phyloP scores from a whole-genome alignment of 768 basidiomycete genomes.

The Tulasnella sp. region DNA sequence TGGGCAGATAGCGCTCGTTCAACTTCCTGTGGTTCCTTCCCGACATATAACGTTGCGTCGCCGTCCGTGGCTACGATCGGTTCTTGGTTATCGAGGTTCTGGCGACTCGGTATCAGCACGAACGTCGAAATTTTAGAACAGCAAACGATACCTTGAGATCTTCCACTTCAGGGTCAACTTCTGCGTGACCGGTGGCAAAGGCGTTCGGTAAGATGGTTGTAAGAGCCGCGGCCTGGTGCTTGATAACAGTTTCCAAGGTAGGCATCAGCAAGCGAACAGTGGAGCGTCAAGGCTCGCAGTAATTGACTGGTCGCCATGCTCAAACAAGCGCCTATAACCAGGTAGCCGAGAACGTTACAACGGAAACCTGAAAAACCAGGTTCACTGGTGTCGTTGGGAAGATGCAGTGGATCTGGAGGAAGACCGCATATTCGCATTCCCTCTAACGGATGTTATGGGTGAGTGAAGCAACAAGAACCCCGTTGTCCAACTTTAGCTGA shows the following conservation, averaged over 20 bases:
- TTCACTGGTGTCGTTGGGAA: background rate
- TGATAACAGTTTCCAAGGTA: constrained; percentile 26
- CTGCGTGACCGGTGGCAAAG: constrained; percentile 36
- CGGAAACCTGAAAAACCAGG: no score
- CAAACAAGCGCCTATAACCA: no score
- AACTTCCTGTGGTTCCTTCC: constrained; percentile 8
- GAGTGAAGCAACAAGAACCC: background rate
- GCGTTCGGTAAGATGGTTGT: constrained; percentile 34
- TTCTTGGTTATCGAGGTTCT: constrained; percentile 44
- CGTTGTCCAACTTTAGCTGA: background rate
- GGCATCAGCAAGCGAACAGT: no score
- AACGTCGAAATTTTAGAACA: background rate
- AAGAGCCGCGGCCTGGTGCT: constrained; percentile 26
- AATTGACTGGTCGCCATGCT: no score
- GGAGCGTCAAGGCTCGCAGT: no score
- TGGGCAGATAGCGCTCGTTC: constrained; percentile 4
- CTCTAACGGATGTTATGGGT: background rate
- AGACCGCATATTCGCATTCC: background rate
- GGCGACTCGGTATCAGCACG: background rate
- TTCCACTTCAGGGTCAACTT: constrained; percentile 36
- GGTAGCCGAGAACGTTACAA: no score
- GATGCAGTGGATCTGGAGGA: background rate
- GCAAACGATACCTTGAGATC: constrained; percentile 35
- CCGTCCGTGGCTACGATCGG: constrained; percentile 32
- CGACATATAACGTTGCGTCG: constrained; percentile 28